Conservation (phyloP, 2,329 filamentous ascomycete species). For the Ophiostoma fasciatum region DNA sequence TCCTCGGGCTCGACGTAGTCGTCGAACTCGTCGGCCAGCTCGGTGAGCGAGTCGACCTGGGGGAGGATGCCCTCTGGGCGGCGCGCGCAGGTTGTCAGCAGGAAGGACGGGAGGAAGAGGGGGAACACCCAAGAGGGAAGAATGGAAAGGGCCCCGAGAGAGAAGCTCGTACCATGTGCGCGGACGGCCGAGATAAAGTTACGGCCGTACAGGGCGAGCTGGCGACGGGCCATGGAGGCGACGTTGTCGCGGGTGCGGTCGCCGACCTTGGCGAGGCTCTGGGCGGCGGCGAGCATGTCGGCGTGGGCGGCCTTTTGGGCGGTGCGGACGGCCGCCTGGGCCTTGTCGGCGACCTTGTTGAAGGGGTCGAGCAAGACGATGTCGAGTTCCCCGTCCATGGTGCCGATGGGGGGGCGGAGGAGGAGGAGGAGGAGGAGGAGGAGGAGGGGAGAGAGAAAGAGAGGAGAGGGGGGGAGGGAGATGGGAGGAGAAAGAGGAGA, state of each 20-base stretch:
- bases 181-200: constrained; percentile 37
- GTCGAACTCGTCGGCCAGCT: constrained; percentile 42
- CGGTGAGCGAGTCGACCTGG: constrained; percentile 31
- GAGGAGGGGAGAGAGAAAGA: not conserved
- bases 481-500: not conserved
- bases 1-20: constrained; percentile 34
- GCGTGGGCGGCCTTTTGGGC: constrained; percentile 24
- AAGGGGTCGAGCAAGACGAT: constrained; percentile 36
- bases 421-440: too few species aligned
- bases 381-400: constrained; percentile 14
- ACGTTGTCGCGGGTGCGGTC: constrained; percentile 28
- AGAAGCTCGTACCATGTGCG: constrained; percentile 33
- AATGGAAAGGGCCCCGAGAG: too few species aligned
- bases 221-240: constrained; percentile 34
- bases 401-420: not conserved
- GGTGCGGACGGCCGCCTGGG: constrained; percentile 30
- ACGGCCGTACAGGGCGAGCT: constrained; percentile 31
- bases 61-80: constrained; percentile 33
- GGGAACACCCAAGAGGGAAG: too few species aligned
- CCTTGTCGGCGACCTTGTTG: constrained; percentile 37
- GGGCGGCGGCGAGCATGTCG: constrained; percentile 34
- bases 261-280: constrained; percentile 21
- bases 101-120: too few species aligned
- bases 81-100: too few species aligned
- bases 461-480: not conserved